Percentiles rank a stretch among this genome's conserved stretches.
phyloP scores from a whole-genome alignment of 495 filamentous ascomycete genomes.

The Saxophila tyrrhenica region DNA sequence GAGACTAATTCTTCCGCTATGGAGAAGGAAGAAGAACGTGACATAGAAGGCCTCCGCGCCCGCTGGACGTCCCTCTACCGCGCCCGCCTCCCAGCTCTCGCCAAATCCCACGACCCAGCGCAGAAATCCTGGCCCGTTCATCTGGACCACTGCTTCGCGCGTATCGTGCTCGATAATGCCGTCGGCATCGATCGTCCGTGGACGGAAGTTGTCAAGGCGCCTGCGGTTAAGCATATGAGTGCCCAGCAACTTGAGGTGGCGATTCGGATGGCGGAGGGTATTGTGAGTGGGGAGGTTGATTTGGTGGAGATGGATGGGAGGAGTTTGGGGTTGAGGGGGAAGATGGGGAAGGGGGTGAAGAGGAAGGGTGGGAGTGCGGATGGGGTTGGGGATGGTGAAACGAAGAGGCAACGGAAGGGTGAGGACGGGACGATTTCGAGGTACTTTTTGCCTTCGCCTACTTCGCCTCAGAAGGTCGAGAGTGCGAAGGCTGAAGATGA shows the following conservation, averaged over 20 bases:
- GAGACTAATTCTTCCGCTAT: background rate
- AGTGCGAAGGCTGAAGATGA: background rate
- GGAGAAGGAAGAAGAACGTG: background rate
- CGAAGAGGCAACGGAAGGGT: background rate
- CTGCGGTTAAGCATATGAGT: slow-evolving; percentile 27
- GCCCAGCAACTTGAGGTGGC: slow-evolving; percentile 21
- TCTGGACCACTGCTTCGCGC: slow-evolving; percentile 32
- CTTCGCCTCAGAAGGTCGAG: background rate
- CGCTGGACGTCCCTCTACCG: slow-evolving; percentile 1
- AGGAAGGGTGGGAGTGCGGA: slow-evolving; percentile 13
- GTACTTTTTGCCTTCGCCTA: slow-evolving; percentile 12
- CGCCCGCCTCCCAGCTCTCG: slow-evolving; percentile 8
- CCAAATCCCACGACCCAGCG: slow-evolving; percentile 12
- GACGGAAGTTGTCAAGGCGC: slow-evolving; percentile 17
- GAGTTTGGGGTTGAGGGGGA: slow-evolving; percentile 24
- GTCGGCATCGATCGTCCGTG: slow-evolving; percentile 24
- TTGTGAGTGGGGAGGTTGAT: slow-evolving; percentile 21
- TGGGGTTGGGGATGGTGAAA: background rate
- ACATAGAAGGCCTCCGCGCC: background rate
- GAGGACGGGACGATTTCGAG: slow-evolving; percentile 6
- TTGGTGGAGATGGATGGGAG: slow-evolving; percentile 21
- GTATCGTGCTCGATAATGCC: slow-evolving; percentile 30
- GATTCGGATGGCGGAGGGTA: slow-evolving; percentile 22
- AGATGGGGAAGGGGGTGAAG: slow-evolving; percentile 16
- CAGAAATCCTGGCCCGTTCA: slow-evolving; percentile 28